Percentiles rank a stretch among this genome's conserved stretches.
Evolutionary conservation across 768 basidiomycete species (phyloP).

Genomic region (Termitomyces bulborhizus): DNA sequence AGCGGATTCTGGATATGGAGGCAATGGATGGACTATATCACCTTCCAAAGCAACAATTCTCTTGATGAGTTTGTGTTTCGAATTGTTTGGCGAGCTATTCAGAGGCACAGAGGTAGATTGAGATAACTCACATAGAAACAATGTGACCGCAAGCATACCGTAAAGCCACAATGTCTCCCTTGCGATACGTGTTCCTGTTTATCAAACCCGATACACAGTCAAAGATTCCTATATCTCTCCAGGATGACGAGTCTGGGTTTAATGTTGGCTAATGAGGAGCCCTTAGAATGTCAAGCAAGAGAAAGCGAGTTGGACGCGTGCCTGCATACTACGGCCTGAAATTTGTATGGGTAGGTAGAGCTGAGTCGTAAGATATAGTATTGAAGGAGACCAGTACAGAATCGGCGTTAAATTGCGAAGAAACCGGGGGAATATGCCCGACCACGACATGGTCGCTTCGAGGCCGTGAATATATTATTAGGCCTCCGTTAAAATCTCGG

Average conservation of each 20-base stretch:
- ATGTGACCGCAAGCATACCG: slow-evolving; percentile 29
- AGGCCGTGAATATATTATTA: no score
- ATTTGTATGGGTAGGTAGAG: slow-evolving; percentile 49
- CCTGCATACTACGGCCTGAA: slow-evolving; percentile 72
- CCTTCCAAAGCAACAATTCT: slow-evolving; percentile 60
- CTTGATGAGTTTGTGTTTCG: slow-evolving; percentile 52
- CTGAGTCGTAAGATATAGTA: slow-evolving; percentile 40
- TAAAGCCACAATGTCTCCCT: slow-evolving; percentile 64
- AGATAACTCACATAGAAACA: neutral
- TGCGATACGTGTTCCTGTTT: slow-evolving; percentile 25
- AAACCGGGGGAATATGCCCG: neutral
- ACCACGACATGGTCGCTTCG: slow-evolving; percentile 1
- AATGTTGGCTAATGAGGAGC: slow-evolving; percentile 50
- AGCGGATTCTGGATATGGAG: slow-evolving; percentile 54
- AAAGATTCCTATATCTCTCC: slow-evolving; percentile 60
- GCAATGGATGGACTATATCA: slow-evolving; percentile 59
- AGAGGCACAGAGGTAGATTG: neutral
- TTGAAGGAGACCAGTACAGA: slow-evolving; percentile 56
- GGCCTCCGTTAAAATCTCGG: neutral
- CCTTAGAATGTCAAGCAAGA: neutral
- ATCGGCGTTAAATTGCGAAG: slow-evolving; percentile 15
- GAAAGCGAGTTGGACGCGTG: slow-evolving; percentile 19
- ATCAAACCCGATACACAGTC: slow-evolving; percentile 41
- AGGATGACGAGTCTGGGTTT: slow-evolving; percentile 62
- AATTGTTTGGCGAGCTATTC: slow-evolving; percentile 54